phyloP scores from a whole-genome alignment of 805 yeast species.

The Yarrowia sp. region DNA sequence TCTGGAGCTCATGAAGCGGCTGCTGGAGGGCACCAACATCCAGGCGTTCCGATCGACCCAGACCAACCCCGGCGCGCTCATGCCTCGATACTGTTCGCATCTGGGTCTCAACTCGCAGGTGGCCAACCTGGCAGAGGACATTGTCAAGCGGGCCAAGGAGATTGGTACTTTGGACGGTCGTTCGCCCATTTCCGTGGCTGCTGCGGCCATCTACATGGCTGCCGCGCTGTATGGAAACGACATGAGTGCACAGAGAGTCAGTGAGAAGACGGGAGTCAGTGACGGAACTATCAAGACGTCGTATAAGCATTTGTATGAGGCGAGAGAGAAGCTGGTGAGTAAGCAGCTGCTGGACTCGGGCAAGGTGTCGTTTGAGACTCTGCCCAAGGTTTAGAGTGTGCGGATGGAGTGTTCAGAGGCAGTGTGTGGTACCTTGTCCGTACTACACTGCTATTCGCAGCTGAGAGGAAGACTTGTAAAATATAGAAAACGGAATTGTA shows the following conservation, averaged over 20 bases:
- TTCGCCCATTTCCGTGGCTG: constrained; percentile 96
- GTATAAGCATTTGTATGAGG: constrained; percentile 76
- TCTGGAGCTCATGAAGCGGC: constrained; percentile 77
- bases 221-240: constrained; percentile 80
- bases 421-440: too few species aligned
- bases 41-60: constrained; percentile 63
- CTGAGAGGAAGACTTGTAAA: too few species aligned
- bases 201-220: constrained; percentile 94
- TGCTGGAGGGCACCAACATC: constrained; percentile 41
- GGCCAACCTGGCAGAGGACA: constrained; percentile 87
- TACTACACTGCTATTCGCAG: too few species aligned
- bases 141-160: constrained; percentile 85
- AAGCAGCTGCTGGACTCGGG: constrained; percentile 72
- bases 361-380: constrained; percentile 51
- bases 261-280: constrained; percentile 91
- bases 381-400: constrained; percentile 37
- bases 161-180: constrained; percentile 94
- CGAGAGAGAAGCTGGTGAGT: constrained; percentile 67
- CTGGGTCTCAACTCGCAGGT: constrained; percentile 81
- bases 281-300: constrained; percentile 96
- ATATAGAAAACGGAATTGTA: background rate
- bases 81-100: constrained; percentile 93
- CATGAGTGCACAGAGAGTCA: constrained; percentile 71
- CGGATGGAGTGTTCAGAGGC: too few species aligned
- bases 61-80: constrained; percentile 89